Conservation (phyloP, 495 filamentous ascomycete genomes). For the Penicillium flavigenum region DNA sequence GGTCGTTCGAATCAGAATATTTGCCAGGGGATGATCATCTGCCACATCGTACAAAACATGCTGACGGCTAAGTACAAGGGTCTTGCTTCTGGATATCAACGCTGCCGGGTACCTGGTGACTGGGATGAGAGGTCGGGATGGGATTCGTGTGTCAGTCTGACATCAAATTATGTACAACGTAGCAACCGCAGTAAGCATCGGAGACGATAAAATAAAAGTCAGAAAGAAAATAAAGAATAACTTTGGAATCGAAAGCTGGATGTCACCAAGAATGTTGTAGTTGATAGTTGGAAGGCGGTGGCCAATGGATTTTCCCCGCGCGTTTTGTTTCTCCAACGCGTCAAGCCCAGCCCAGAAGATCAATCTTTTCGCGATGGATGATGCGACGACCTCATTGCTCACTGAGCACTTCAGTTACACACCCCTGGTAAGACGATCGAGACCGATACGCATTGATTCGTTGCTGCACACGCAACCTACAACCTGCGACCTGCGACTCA, state of each 20-base stretch:
- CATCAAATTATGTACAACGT: conserved; percentile 9
- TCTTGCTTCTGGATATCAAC: conserved; percentile 3
- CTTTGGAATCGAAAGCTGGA: background rate
- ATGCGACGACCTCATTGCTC: conserved; percentile 67
- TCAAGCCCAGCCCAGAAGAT: conserved; percentile 14
- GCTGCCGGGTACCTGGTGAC: conserved; percentile 10
- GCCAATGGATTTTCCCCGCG: conserved; percentile 18
- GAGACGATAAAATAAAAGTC: background rate
- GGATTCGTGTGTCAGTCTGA: conserved; percentile 2
- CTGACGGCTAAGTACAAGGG: conserved; percentile 3
- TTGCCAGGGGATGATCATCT: conserved; percentile 2
- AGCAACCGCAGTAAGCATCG: background rate
- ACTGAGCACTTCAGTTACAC: conserved; percentile 97
- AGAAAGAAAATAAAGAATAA: background rate
- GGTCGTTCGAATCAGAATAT: conserved; percentile 3
- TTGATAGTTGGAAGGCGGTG: conserved; percentile 21
- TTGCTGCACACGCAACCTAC: conserved; percentile 13
- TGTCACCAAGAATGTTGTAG: background rate
- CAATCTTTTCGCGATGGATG: conserved; percentile 37
- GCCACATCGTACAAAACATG: background rate
- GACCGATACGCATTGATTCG: background rate
- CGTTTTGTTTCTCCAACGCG: conserved; percentile 25
- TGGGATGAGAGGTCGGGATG: conserved; percentile 6
- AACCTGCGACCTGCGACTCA: conserved; percentile 5
- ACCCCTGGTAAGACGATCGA: conserved; percentile 66